Evolutionary conservation across 306 rosid genomes (phyloP).

Genomic region (Dalbergia oliveri): DNA sequence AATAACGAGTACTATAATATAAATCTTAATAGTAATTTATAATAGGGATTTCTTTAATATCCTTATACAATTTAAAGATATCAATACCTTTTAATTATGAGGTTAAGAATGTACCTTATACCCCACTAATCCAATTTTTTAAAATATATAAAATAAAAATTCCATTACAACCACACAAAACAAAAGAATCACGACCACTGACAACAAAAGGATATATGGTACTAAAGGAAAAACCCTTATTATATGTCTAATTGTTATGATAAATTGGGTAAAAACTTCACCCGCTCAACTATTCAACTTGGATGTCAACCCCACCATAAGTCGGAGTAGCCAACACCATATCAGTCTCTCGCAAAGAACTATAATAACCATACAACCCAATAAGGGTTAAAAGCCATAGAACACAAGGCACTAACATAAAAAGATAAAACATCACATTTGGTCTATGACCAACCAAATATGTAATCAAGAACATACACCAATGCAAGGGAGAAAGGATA

Average conservation of each 20-base stretch:
- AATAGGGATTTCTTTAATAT: not conserved
- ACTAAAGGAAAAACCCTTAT: too few relatives aligned
- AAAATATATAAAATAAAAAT: too few relatives aligned
- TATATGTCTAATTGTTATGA: not conserved
- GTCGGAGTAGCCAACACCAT: constrained; percentile 21
- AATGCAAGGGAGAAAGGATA: constrained; percentile 87
- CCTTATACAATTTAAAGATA: too few relatives aligned
- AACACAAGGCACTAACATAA: not conserved
- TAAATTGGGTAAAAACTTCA: constrained; percentile 38
- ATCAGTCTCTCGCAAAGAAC: not conserved
- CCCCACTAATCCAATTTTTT: too few relatives aligned
- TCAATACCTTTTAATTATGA: too few relatives aligned
- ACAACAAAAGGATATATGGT: too few relatives aligned
- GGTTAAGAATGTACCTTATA: too few relatives aligned
- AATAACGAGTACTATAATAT: not conserved
- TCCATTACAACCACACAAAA: too few relatives aligned
- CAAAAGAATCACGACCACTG: too few relatives aligned
- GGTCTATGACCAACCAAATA: constrained; percentile 79
- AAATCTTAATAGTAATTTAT: constrained; percentile 26
- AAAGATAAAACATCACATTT: not conserved
- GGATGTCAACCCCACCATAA: constrained; percentile 17
- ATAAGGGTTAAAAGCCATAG: not conserved
- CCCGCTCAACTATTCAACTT: constrained; percentile 24
- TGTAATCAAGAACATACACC: constrained; percentile 89
- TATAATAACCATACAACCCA: constrained; percentile 17